Base-by-base conservation (phyloP, 1,284 basidiomycete species). In the Puccinia triticina region DNA sequence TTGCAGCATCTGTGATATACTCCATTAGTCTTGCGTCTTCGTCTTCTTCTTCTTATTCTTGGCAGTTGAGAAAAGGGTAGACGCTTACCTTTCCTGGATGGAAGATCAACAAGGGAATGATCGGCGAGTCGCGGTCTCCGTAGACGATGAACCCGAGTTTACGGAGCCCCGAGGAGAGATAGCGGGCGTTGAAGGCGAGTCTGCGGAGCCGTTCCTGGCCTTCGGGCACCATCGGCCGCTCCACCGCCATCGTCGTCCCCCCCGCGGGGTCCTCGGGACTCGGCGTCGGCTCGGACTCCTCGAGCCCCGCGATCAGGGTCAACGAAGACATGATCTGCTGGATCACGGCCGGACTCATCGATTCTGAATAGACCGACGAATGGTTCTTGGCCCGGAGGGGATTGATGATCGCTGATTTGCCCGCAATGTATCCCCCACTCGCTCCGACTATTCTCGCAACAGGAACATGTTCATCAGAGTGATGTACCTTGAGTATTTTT, bases 121-220 rank as follows among this genome's bases (percentile, higher is more conserved):
- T 95, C 2, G 97, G 96, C 34, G 93, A 95, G 85, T 95, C 92
- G 76, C 92, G 91, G 88, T 94, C 92, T 0, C 96, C 95, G 86
- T 96, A 98, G 12, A 94, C 93, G 89, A 99, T 97, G 89, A 99
- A 99, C 0, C 96, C 97, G 57, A 99, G 91, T 87, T 95, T 96
- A 85, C 91, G 90, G 79, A 99, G 90, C 5, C 93, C 96, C 11
- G 91, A 91, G 84, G 93, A 92, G 77, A 99, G 92, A 88, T 98
- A 99, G 18, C 95, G 91, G 34, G 94, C 90, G 89, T 98, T 99
- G 91, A 99, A 99, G 0, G 95, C 95, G 34, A 99, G 90, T 46
- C 96, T 91, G 61, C 92, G 91, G 16, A 99, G 89, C 48, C 96
- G 91, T 84, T 91, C 90, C 37, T 89, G 89, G 23, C 96, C 96